These are phyloP conservation scores for Kodamaea sp. DNA, from an alignment of 1,139 yeast species.

Conservation along the genomic window DNA sequence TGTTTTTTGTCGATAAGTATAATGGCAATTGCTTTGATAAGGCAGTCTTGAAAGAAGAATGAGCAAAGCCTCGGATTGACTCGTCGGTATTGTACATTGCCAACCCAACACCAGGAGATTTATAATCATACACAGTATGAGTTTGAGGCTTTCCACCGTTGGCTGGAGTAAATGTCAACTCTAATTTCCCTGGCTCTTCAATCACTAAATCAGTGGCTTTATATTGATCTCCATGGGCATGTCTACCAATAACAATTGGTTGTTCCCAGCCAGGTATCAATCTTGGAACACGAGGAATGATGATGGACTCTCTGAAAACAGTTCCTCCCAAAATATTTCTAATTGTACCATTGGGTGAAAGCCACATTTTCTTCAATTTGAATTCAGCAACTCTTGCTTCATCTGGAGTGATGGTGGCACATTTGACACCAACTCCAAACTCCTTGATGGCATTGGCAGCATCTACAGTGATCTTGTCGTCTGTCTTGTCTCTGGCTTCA, in stretches of 20 bases:
- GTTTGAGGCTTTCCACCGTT: conserved; percentile 58
- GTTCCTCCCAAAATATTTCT: conserved; percentile 95
- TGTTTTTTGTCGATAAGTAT: conserved; percentile 87
- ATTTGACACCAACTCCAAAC: conserved; percentile 90
- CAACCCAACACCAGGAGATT: conserved; percentile 79
- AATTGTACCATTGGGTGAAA: conserved; percentile 94
- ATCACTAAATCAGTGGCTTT: conserved; percentile 84
- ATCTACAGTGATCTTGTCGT: conserved; percentile 83
- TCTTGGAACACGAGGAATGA: conserved; percentile 83
- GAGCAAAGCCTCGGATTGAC: conserved; percentile 86
- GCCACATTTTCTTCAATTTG: conserved; percentile 91
- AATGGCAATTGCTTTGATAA: conserved; percentile 71
- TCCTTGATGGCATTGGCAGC: conserved; percentile 87
- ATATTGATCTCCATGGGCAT: conserved; percentile 96
- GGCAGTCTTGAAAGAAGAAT: conserved; percentile 87
- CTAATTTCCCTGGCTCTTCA: conserved; percentile 75
- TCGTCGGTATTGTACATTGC: conserved; percentile 96
- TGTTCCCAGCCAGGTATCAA: conserved; percentile 91
- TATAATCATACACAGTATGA: conserved; percentile 66
- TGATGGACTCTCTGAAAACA: conserved; percentile 94
- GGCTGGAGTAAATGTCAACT: conserved; percentile 73
- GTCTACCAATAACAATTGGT: conserved; percentile 95
- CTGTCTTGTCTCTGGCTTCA: conserved; percentile 78
- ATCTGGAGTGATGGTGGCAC: conserved; percentile 98
- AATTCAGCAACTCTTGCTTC: conserved; percentile 93